phyloP scores from a whole-genome alignment of 1,284 basidiomycete species.

The Macrocystidia cucumis region DNA sequence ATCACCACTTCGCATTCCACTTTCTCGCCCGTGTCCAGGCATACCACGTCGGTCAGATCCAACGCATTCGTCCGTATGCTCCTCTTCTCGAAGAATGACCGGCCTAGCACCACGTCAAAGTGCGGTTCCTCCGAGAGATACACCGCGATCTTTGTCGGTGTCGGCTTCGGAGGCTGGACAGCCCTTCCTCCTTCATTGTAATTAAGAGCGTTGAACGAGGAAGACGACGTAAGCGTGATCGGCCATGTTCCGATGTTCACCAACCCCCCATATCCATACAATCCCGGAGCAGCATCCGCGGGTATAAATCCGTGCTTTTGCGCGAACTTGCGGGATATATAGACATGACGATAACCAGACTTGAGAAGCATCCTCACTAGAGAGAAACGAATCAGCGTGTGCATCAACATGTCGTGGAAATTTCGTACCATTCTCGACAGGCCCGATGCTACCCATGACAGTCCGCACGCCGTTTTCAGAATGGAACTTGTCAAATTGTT shows the following conservation, averaged over 20 bases:
- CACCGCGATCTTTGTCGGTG: constrained; percentile 38
- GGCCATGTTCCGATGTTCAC: constrained; percentile 81
- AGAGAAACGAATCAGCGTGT: neutral
- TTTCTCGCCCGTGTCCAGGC: constrained; percentile 93
- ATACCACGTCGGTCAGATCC: constrained; percentile 88
- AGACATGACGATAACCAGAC: constrained; percentile 91
- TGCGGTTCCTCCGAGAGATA: constrained; percentile 92
- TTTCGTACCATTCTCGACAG: constrained; percentile 74
- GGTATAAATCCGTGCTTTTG: constrained; percentile 87
- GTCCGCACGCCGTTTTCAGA: constrained; percentile 90
- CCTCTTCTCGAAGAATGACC: constrained; percentile 90
- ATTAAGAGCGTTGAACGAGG: constrained; percentile 17
- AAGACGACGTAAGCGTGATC: constrained; percentile 45
- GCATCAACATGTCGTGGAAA: constrained; percentile 1
- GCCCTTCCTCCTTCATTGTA: constrained; percentile 4
- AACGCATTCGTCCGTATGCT: constrained; percentile 76
- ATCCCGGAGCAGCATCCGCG: constrained; percentile 71
- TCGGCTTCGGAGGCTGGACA: too few species aligned
- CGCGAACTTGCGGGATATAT: constrained; percentile 93
- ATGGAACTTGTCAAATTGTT: constrained; percentile 82
- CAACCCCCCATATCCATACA: constrained; percentile 82
- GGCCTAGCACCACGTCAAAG: constrained; percentile 93
- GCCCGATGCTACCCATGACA: constrained; percentile 86
- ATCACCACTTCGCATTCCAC: constrained; percentile 90
- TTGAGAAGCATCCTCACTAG: constrained; percentile 90